Base-by-base conservation (phyloP, 441 rosid genomes). In the Breynia disticha region DNA sequence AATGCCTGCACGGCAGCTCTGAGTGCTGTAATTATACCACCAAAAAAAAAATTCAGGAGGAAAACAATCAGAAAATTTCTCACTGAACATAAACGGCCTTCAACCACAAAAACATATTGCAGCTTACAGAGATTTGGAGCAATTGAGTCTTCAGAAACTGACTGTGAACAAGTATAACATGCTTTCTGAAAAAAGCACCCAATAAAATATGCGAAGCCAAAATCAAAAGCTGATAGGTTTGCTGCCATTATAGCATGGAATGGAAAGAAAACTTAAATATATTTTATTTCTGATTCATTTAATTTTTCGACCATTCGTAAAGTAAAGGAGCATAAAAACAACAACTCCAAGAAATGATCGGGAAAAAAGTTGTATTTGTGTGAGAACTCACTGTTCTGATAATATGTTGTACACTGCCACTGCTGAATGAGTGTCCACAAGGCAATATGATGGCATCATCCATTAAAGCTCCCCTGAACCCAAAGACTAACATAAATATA, bases 401-500 rank as follows among this genome's bases (percentile, higher is more conserved):
- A 48, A 84, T 71, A 50, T 87, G 75, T 44, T 75, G 79, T 41
- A 87, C 61, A 28, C 96, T 96, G 57, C 67, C 83, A 16, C 69
- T 64, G 43, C 95, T 90, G 77, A 87, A 90, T 53, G 97, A 87
- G 75, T 90, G 97, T 22, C 97, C 96, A 64, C 96, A 90, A 16
- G 86, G 86, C 76, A 90, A 69, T 53, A 87, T 87, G 70, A 81
- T 81, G 9, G 97, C 97, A 65, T 90, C 97, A 67, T 71, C 86
- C 96, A 90, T 87, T 22, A 90, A 78, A 60, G 76, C 74, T 69
- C 96, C 85, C 60, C 95, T 87, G 75, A 56, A 45, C 62, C 47
- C 66, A 60, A 35, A 66, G 61, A 46, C 61, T 49, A 24, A 58
- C 47, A 54, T 49, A 61, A 15, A 21, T 24, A 24, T 7, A 24